A percentile compares a stretch with the other conserved stretches of the same genome.
These are phyloP conservation scores for Solanum bulbocastanum DNA, from an alignment of 257 asterid species.

Conservation along the genomic window DNA sequence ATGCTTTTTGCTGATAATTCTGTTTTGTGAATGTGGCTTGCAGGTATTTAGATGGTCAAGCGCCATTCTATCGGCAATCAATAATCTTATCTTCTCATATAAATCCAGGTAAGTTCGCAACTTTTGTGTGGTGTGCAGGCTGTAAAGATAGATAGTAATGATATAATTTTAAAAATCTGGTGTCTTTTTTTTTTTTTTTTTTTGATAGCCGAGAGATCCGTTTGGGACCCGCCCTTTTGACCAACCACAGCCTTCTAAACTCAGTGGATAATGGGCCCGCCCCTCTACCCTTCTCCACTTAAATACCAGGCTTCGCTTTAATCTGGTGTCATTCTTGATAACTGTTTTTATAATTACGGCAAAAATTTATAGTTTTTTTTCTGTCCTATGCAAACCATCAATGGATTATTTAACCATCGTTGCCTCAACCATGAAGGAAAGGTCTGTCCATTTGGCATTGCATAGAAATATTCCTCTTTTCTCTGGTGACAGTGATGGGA, in stretches of 20 bases:
- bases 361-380: background rate
- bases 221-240: too few species aligned
- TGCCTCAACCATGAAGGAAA: slow-evolving; percentile 86
- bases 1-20: slow-evolving; percentile 3
- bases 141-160: background rate
- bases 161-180: background rate
- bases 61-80: slow-evolving; percentile 83
- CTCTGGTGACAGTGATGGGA: background rate
- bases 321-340: background rate
- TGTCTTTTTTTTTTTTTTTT: background rate
- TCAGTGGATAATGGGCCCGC: too few species aligned
- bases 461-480: background rate
- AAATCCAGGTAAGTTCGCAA: slow-evolving; percentile 56
- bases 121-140: background rate
- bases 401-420: slow-evolving; percentile 63
- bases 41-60: slow-evolving; percentile 89
- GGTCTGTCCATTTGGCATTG: slow-evolving; percentile 32
- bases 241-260: too few species aligned
- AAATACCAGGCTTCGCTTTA: too few species aligned
- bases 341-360: background rate
- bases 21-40: background rate
- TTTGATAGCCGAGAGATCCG: too few species aligned
- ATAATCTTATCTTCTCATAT: slow-evolving; percentile 70
- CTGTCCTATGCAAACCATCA: slow-evolving; percentile 53
- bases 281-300: too few species aligned